These are phyloP conservation scores for Pulveroboletus sp. DNA, from an alignment of 768 basidiomycete genomes.

Conservation along the genomic window DNA sequence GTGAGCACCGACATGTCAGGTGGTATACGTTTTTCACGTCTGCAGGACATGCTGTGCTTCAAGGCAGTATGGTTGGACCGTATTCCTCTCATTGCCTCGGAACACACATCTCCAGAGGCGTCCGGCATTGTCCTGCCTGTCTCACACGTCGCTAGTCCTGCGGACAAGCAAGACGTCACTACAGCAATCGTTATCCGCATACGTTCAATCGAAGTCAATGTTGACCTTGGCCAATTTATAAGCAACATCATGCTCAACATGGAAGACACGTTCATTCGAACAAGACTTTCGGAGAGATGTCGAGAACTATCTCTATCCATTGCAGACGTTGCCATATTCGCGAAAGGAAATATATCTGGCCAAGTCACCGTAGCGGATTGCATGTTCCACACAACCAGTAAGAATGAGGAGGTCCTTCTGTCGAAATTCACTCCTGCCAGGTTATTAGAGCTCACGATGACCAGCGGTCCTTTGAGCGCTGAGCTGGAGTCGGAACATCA, in stretches of 20 bases:
- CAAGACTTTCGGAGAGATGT: slow-evolving; percentile 53
- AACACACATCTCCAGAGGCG: slow-evolving; percentile 18
- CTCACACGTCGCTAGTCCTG: slow-evolving; percentile 9
- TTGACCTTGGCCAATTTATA: slow-evolving; percentile 86
- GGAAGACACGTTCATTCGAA: slow-evolving; percentile 57
- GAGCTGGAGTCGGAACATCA: slow-evolving; percentile 75
- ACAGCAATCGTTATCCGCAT: slow-evolving; percentile 66
- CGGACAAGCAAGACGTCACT: slow-evolving; percentile 43
- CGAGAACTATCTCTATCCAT: slow-evolving; percentile 68
- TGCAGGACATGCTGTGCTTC: slow-evolving; percentile 92
- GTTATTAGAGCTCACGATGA: slow-evolving; percentile 72
- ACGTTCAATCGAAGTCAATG: slow-evolving; percentile 64
- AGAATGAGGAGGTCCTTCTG: slow-evolving; percentile 39
- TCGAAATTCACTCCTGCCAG: slow-evolving; percentile 35
- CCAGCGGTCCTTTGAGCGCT: slow-evolving; percentile 62
- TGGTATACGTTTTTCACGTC: slow-evolving; percentile 72
- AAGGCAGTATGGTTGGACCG: slow-evolving; percentile 93
- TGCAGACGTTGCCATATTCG: slow-evolving; percentile 46
- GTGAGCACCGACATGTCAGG: slow-evolving; percentile 85
- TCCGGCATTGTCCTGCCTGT: slow-evolving; percentile 17
- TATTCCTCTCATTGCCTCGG: slow-evolving; percentile 66
- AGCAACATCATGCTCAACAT: slow-evolving; percentile 64
- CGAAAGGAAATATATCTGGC: slow-evolving; percentile 71
- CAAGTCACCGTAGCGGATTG: slow-evolving; percentile 61
- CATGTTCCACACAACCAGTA: slow-evolving; percentile 69